Base-by-base conservation (phyloP, 2,329 filamentous ascomycete genomes). In the Sarocladiaceae sp. region DNA sequence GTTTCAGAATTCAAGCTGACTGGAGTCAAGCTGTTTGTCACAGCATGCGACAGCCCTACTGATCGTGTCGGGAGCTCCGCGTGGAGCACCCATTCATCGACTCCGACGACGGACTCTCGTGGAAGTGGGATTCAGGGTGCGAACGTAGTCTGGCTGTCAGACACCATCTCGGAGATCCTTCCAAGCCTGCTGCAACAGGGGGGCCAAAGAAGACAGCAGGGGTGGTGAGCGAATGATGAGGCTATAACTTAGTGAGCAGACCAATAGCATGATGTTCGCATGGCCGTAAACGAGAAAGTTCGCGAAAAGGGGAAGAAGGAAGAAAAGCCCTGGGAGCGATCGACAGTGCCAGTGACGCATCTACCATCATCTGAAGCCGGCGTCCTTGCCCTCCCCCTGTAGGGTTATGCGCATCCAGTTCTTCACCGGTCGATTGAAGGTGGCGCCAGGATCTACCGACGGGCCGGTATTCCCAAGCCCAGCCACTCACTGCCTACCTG, bases 381-480 rank as follows among this genome's bases (percentile, higher is more conserved):
- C 40, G 3, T 26, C 25, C 26, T 17, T 33, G 17, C 44, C 17
- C 15, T n/a, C 20, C 11, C 22, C 5, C 11, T 33, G 28, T 48
- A 33, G 44, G 15, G 44, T 48, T 48, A 33, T 29, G 11, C 26
- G 4, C 11, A 8, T 20, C 13, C 28, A 10, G 25, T 12, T 31
- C 44, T 48, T 48, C 44, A 48, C 44, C 44, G 26, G 44, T 48
- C 44, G 23, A 44, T 31, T n/a, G 44, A 22, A 31, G 44, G 44
- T 48, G 44, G 44, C 44, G 44, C 44, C 44, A 33, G 44, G 44
- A 48, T 50, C 47, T 50, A 37, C 47, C 47, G 47, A 50, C 47
- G 47, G 47, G 47, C 47, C 47, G 47, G 47, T 50, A 50, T 50
- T 50, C 47, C 47, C 47, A 50, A 50, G 47, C 25, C 20, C 33